A percentile compares a stretch with the other conserved stretches of the same genome.
Conservation (phyloP, 768 basidiomycete genomes). For the Boletus speciosus region DNA sequence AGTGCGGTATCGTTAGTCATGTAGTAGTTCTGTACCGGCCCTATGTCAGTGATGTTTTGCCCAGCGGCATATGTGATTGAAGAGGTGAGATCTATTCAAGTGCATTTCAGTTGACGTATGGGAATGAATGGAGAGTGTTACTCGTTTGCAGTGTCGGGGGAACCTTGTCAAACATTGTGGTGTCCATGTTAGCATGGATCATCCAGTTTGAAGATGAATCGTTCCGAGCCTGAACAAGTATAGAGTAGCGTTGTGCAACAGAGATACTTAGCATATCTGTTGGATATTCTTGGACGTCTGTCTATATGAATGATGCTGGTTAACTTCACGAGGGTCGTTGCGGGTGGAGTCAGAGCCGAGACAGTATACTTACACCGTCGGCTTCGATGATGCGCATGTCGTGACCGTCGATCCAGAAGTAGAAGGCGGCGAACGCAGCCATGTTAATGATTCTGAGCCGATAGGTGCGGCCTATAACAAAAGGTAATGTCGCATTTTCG, state of each 20-base stretch:
- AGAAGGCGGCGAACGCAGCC: slow-evolving; percentile 70
- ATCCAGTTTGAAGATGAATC: slow-evolving; percentile 82
- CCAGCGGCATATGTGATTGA: slow-evolving; percentile 71
- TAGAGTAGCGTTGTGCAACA: slow-evolving; percentile 90
- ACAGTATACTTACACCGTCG: slow-evolving; percentile 59
- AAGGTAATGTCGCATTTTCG: slow-evolving; percentile 80
- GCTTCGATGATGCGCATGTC: slow-evolving; percentile 82
- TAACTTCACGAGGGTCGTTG: neutral
- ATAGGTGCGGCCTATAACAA: slow-evolving; percentile 85
- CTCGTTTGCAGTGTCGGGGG: slow-evolving; percentile 73
- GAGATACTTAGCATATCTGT: slow-evolving; percentile 71
- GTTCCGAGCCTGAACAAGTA: slow-evolving; percentile 88
- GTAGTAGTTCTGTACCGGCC: slow-evolving; percentile 53
- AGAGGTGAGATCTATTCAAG: slow-evolving; percentile 67
- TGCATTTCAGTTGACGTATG: neutral
- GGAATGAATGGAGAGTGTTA: slow-evolving; percentile 3
- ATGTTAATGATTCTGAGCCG: slow-evolving; percentile 84
- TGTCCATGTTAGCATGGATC: slow-evolving; percentile 89
- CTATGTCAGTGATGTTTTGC: slow-evolving; percentile 49
- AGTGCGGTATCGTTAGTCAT: slow-evolving; percentile 66
- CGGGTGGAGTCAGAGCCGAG: neutral
- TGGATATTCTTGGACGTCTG: slow-evolving; percentile 70
- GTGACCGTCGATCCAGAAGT: slow-evolving; percentile 88
- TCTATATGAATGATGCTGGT: slow-evolving; percentile 37
- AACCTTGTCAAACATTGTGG: slow-evolving; percentile 81